Conservation (phyloP, 1,284 basidiomycete species). For the Schizopora paradoxa region DNA sequence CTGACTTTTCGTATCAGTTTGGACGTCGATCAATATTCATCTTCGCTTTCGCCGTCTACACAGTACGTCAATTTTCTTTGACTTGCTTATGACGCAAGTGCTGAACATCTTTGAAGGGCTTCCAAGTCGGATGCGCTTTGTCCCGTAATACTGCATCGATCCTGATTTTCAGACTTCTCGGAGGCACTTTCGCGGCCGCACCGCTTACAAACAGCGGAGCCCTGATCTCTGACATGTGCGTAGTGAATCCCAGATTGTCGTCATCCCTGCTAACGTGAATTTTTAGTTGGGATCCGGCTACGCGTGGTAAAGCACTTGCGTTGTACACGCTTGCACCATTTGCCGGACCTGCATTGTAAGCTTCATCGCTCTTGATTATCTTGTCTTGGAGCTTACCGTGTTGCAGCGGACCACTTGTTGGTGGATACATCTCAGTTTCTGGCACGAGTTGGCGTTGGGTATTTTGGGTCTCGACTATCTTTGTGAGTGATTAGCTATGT, state of each 20-base stretch:
- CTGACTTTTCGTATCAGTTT: constrained; percentile 16
- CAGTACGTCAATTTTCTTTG: no score
- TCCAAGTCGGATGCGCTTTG: constrained; percentile 61
- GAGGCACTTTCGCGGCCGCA: constrained; percentile 59
- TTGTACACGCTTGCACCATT: constrained; percentile 67
- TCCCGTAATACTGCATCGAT: constrained; percentile 53
- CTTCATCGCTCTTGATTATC: no score
- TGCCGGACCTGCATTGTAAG: constrained; percentile 62
- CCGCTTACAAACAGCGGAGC: constrained; percentile 61
- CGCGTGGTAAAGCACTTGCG: constrained; percentile 49
- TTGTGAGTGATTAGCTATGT: constrained; percentile 38
- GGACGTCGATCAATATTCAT: constrained; percentile 51
- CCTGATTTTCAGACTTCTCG: constrained; percentile 53
- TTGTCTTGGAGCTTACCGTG: no score
- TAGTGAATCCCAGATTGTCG: constrained; percentile 32
- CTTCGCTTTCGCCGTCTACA: constrained; percentile 51
- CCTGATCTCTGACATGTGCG: constrained; percentile 57
- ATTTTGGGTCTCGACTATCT: constrained; percentile 71
- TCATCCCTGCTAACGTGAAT: neutral
- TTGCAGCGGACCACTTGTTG: constrained; percentile 65
- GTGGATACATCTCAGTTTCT: constrained; percentile 49
- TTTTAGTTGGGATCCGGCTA: neutral
- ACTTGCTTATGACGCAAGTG: no score
- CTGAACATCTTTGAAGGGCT: no score
- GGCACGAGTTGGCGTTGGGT: constrained; percentile 66